Conservation (phyloP, 75 land plant genomes). For the Cryptomeria japonica region DNA sequence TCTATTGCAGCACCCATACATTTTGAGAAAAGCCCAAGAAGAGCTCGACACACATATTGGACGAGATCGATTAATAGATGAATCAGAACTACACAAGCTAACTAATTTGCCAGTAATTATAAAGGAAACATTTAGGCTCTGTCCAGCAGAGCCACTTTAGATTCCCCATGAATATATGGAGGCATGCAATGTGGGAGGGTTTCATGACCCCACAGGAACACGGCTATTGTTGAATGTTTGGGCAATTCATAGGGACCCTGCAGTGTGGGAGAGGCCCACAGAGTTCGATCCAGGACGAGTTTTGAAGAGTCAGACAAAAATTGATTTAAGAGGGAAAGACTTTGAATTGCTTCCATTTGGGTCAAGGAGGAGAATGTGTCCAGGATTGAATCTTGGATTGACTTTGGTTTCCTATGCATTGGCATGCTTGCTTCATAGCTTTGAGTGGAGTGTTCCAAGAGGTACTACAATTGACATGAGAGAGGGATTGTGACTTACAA, state of each 20-base stretch:
- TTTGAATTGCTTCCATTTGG: constrained; percentile 18
- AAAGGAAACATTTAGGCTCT: not conserved
- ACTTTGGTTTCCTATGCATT: not conserved
- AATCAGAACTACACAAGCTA: not conserved
- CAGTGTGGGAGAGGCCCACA: not conserved
- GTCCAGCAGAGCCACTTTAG: not conserved
- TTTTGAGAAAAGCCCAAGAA: not conserved
- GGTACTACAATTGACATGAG: no score
- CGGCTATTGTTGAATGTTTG: not conserved
- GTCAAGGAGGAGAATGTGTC: constrained; percentile 14
- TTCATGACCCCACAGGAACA: not conserved
- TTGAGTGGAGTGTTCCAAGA: no score
- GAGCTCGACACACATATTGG: not conserved
- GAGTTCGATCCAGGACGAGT: not conserved
- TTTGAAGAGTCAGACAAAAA: not conserved
- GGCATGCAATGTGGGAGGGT: not conserved
- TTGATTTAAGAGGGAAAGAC: not conserved
- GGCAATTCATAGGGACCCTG: not conserved
- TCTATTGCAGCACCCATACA: not conserved
- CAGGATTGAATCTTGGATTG: constrained; percentile 11
- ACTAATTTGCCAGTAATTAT: not conserved
- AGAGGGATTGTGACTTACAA: no score
- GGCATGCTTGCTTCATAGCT: not conserved
- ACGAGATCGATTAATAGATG: not conserved
- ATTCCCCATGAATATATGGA: not conserved